Base-by-base conservation (phyloP, 495 filamentous ascomycete genomes). In the Penicillium antarcticum region DNA sequence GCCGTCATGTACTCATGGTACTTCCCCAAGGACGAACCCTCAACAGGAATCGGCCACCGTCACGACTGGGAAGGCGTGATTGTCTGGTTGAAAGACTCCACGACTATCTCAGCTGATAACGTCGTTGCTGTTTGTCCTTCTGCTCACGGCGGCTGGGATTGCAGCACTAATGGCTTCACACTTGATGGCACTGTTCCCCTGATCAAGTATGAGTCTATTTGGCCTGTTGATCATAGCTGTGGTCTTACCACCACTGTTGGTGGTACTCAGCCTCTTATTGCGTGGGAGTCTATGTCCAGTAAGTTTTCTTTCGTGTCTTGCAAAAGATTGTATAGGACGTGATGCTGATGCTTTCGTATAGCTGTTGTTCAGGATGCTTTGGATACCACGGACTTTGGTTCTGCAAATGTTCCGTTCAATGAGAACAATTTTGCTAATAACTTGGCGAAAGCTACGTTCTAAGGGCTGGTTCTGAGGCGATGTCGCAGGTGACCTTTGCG, bases 1-100 rank as follows among this genome's bases (percentile, higher is more conserved):
- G 79, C 68, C 6, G 56, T 82, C n/a, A 73, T 82, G 69, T 82
- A 82, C 52, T 52, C 70, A 5, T 82, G 78, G 78, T 79, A 78
- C 56, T 67, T 76, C 50, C 76, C 76, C 21, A 79, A 79, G 32
- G 75, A 78, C 54, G 56, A 61, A 32, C 69, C 75, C 7, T 68
- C 64, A 4, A 46, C 60, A 8, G 74, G 68, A 5, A 52, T 76
- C 9, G 76, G 76, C 39, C 76, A 78, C 56, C 71, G 76, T 11
- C 72, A 79, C 51, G 76, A 78, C 53, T 78, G 75, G 76, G 76
- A 78, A 48, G 78, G 76, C 10, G 71, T 75, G 0, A 68, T 80
- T 50, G 67, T 80, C 40, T 80, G 70, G 71, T 61, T 81, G 2
- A 49, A 57, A 6, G 58, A 60, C 31, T 38, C 65, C 0, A 64